phyloP scores from a whole-genome alignment of 1,284 basidiomycete genomes.

The Malassezia vespertilionis region DNA sequence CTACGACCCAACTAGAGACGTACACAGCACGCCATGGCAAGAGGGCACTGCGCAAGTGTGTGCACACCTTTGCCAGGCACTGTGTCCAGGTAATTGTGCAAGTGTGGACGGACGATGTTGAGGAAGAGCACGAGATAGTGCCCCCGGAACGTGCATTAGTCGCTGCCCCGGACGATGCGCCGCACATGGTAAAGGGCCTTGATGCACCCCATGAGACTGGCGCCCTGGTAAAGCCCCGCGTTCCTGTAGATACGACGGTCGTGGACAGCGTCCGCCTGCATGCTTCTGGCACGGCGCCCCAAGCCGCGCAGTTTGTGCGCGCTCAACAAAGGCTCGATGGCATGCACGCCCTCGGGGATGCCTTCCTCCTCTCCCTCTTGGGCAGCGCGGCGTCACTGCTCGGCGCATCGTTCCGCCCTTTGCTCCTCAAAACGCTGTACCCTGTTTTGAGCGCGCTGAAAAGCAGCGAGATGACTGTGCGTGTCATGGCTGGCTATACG shows the following conservation, averaged over 20 bases:
- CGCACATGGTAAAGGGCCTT: conserved; percentile 1
- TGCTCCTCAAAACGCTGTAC: conserved; percentile 30
- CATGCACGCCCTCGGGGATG: conserved; percentile 3
- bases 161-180: not conserved
- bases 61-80: conserved; percentile 24
- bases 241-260: conserved; percentile 7
- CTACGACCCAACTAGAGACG: conserved; percentile 13
- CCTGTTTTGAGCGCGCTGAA: conserved; percentile 32
- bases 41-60: conserved; percentile 20
- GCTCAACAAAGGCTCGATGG: not conserved
- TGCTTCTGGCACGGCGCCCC: too few species aligned
- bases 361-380: conserved; percentile 23
- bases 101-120: conserved; percentile 24
- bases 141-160: not conserved
- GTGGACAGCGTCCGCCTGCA: conserved; percentile 2
- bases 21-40: not conserved
- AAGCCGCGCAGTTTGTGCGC: not conserved
- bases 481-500: conserved; percentile 13
- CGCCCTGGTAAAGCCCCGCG: too few species aligned
- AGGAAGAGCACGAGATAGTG: conserved; percentile 14
- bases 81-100: conserved; percentile 20
- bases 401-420: conserved; percentile 27
- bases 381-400: conserved; percentile 23
- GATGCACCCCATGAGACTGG: too few species aligned
- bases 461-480: conserved; percentile 13